Percentiles rank a stretch among this genome's conserved stretches.
These are phyloP conservation scores for Chaetomium strumarium DNA, from an alignment of 2,329 filamentous ascomycete genomes.

Conservation along the genomic window DNA sequence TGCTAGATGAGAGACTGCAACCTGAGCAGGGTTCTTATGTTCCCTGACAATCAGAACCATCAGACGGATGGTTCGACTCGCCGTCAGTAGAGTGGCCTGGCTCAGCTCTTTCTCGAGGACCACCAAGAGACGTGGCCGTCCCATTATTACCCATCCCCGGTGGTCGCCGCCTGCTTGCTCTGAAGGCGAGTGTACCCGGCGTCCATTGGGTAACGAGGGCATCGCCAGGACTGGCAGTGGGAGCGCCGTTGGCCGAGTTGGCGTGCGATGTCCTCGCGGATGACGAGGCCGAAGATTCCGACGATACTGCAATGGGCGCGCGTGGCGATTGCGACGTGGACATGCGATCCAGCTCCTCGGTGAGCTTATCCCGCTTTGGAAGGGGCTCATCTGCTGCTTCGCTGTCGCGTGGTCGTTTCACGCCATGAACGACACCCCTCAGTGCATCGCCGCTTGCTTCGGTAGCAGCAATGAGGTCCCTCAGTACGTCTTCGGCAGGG, in stretches of 20 bases:
- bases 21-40: neutral
- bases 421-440: slow-evolving; percentile 13
- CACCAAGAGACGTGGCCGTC: neutral
- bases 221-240: neutral
- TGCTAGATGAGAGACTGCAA: neutral
- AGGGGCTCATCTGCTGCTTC: slow-evolving; percentile 24
- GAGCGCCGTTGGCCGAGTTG: neutral
- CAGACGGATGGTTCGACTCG: neutral
- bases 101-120: neutral
- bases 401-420: slow-evolving; percentile 24
- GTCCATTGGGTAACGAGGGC: neutral
- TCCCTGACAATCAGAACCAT: too few relatives aligned
- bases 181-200: slow-evolving; percentile 5
- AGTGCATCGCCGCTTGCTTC: slow-evolving; percentile 7
- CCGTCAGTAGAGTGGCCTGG: neutral
- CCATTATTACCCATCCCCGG: slow-evolving; percentile 3
- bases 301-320: neutral
- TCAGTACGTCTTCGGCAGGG: slow-evolving; percentile 19
- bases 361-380: slow-evolving; percentile 28
- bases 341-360: slow-evolving; percentile 27
- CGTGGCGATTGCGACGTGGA: neutral
- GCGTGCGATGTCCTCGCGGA: neutral
- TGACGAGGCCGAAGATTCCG: neutral
- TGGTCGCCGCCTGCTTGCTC: neutral
- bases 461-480: slow-evolving; percentile 18